Evolutionary conservation across 345 rosid species (phyloP).

Genomic region (Boechera divaricarpa): DNA sequence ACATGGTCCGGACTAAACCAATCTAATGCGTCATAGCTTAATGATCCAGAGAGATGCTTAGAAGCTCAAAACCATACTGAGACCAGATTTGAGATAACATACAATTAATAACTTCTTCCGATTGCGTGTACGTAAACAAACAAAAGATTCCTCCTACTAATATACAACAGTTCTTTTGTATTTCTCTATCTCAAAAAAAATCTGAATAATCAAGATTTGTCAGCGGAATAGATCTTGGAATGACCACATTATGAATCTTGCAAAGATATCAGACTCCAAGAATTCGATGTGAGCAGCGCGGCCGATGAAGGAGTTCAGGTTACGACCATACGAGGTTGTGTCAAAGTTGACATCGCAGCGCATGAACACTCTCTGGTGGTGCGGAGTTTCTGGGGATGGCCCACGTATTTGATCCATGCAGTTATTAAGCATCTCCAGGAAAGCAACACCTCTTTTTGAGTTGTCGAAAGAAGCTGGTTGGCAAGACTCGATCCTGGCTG

Average conservation of each 20-base stretch:
- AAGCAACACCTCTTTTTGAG: conserved; percentile 78
- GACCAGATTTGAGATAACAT: conserved; percentile 16
- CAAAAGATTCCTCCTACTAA: conserved; percentile 39
- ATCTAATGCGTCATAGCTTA: not conserved
- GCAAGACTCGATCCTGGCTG: conserved; percentile 88
- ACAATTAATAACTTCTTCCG: conserved; percentile 17
- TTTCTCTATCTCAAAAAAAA: conserved; percentile 9
- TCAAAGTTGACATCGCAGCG: conserved; percentile 97
- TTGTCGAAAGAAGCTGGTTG: conserved; percentile 76
- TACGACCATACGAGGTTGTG: conserved; percentile 76
- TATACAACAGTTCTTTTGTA: conserved; percentile 33
- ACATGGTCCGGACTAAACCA: not conserved
- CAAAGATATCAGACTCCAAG: conserved; percentile 87
- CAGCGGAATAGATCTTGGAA: conserved; percentile 75
- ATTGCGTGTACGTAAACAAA: conserved; percentile 21
- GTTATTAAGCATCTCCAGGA: conserved; percentile 89
- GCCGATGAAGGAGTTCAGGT: conserved; percentile 83
- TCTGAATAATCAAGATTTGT: conserved; percentile 4
- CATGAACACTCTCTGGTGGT: conserved; percentile 71
- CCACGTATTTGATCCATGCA: conserved; percentile 95
- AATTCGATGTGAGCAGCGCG: conserved; percentile 98
- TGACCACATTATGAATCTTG: conserved; percentile 95
- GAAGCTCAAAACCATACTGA: conserved; percentile 11
- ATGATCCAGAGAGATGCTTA: conserved; percentile 7
- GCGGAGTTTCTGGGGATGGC: conserved; percentile 48